These are phyloP conservation scores for Bretschneidera sinensis DNA, from an alignment of 345 rosid genomes.

Conservation along the genomic window DNA sequence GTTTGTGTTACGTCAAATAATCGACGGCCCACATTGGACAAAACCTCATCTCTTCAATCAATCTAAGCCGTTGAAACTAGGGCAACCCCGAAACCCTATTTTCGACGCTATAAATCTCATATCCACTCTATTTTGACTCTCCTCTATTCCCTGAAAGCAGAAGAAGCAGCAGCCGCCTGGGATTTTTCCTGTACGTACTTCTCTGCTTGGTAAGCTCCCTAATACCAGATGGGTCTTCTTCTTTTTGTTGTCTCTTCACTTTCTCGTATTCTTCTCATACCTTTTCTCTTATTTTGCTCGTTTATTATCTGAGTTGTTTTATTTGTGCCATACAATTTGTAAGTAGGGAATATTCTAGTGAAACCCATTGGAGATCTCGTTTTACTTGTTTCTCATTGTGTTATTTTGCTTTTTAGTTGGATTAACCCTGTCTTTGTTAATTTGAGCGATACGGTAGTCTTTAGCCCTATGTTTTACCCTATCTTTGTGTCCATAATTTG, in stretches of 20 bases:
- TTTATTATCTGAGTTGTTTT: neutral
- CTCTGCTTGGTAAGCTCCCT: neutral
- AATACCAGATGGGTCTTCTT: neutral
- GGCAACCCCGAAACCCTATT: neutral
- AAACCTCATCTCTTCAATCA: neutral
- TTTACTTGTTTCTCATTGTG: too few species aligned
- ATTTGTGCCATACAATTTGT: too few species aligned
- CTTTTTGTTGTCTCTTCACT: neutral
- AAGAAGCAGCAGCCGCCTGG: neutral
- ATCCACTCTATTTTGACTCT: neutral
- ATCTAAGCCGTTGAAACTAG: neutral
- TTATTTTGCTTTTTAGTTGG: too few species aligned
- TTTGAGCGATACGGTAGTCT: too few species aligned
- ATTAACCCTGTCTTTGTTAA: too few species aligned
- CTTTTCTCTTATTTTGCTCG: neutral
- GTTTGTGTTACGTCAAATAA: neutral
- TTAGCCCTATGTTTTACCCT: too few species aligned
- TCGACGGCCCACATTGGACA: neutral
- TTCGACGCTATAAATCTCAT: neutral
- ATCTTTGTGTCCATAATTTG: too few species aligned
- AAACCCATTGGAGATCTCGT: too few species aligned
- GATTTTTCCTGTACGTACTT: neutral
- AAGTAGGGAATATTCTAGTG: too few species aligned
- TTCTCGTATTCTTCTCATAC: too few species aligned
- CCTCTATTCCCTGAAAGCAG: neutral